Evolutionary conservation across 1,284 basidiomycete genomes (phyloP).

Genomic region (Ustilago loliicola): DNA sequence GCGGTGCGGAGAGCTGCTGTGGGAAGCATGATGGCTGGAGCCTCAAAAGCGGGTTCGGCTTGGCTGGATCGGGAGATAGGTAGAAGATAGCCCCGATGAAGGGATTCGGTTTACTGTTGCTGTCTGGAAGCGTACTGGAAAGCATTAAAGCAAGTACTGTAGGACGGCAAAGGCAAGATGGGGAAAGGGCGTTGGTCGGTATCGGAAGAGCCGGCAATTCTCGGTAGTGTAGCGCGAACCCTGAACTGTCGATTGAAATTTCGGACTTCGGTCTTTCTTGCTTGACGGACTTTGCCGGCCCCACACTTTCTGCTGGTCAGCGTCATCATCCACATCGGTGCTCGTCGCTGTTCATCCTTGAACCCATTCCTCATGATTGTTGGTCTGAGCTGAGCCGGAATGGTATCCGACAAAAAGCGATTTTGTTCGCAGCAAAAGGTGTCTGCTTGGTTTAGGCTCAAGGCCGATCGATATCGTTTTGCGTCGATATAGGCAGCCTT

Average conservation of each 20-base stretch:
- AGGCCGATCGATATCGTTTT: not conserved
- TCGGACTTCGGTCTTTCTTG: constrained; percentile 24
- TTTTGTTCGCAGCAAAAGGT: no score
- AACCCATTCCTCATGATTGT: not conserved
- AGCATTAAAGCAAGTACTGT: no score
- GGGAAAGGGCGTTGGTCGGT: not conserved
- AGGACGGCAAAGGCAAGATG: not conserved
- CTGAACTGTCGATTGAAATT: not conserved
- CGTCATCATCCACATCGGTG: constrained; percentile 9
- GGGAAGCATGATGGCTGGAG: constrained; percentile 19
- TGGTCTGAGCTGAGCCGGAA: not conserved
- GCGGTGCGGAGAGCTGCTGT: constrained; percentile 3
- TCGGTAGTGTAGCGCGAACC: not conserved
- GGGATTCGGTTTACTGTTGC: no score
- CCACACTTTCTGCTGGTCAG: constrained; percentile 4
- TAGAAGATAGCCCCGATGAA: not conserved
- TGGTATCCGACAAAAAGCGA: no score
- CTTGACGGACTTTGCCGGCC: constrained; percentile 32
- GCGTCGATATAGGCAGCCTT: no score
- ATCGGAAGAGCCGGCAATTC: constrained; percentile 9
- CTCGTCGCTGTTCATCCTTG: constrained; percentile 16
- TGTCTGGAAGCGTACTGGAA: no score
- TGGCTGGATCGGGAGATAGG: not conserved
- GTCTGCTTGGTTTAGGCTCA: not conserved
- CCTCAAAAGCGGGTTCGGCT: not conserved